phyloP scores from a whole-genome alignment of 805 yeast species.

The Candida nanaspora region DNA sequence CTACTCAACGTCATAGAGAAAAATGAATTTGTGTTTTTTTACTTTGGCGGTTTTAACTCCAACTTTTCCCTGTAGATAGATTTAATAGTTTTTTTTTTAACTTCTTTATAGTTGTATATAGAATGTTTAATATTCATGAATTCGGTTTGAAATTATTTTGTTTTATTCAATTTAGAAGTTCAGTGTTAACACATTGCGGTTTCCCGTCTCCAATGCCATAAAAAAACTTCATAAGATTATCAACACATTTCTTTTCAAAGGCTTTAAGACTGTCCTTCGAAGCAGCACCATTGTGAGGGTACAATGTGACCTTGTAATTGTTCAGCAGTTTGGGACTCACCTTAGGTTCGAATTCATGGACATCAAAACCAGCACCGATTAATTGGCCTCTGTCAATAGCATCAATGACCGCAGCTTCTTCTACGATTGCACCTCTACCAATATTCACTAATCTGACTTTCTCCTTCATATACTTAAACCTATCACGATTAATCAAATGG shows the following conservation, averaged over 20 bases:
- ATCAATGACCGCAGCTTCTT: constrained; percentile 31
- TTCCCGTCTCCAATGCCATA: constrained; percentile 24
- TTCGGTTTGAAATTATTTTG: too few species aligned
- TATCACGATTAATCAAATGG: constrained; percentile 28
- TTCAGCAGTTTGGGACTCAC: constrained; percentile 24
- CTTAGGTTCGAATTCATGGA: constrained; percentile 35
- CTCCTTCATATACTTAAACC: constrained; percentile 22
- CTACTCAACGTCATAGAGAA: too few species aligned
- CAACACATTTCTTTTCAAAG: constrained; percentile 30
- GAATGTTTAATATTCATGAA: too few species aligned
- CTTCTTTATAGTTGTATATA: too few species aligned
- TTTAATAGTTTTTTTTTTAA: too few species aligned
- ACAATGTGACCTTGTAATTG: constrained; percentile 28
- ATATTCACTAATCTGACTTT: constrained; percentile 27
- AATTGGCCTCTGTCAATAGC: constrained; percentile 33
- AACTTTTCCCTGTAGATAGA: too few species aligned
- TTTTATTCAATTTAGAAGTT: constrained; percentile 2
- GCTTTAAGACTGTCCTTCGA: constrained; percentile 29
- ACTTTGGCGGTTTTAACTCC: too few species aligned
- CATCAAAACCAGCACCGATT: constrained; percentile 37
- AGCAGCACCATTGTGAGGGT: constrained; percentile 33
- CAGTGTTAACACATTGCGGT: constrained; percentile 23
- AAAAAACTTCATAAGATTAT: constrained; percentile 28
- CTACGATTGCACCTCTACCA: constrained; percentile 35
- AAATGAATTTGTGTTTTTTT: too few species aligned